Base-by-base conservation (phyloP, 2,329 filamentous ascomycete species). In the Microascus cirrosus region DNA sequence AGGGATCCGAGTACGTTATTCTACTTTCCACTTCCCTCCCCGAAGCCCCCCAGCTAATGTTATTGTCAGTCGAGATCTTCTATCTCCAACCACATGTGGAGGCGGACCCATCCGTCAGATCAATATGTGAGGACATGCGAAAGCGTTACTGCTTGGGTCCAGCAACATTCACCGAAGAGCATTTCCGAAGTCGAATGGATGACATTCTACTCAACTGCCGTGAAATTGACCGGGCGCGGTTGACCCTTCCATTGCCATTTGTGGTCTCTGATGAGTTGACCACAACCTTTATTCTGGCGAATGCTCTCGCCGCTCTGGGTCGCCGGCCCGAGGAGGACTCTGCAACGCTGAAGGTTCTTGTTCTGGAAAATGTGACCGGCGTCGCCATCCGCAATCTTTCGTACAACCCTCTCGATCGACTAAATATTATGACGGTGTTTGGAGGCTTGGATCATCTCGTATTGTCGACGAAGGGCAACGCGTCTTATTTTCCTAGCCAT, bases 221-320 rank as follows among this genome's bases (percentile, higher is more conserved):
- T 48, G 71, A 74, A 24, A 65, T 78, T 58, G 69, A 73, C 6
- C 69, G 76, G 3, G 64, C 80, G n/a, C 75, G 77, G 50, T 65
- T 81, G 24, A 78, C 74, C 60, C 71, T 81, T 5, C 78, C 78
- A 2, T 79, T 78, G 59, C 76, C 79, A 62, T 68, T 81, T 10
- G 71, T 79, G 12, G 75, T 73, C 18, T 68, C 69, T 11, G 69
- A 74, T 59, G 76, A 72, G 60, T 71, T 71, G 59, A 74, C 76
- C 51, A 72, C 76, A 20, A 81, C 77, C 11, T 72, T 77, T 62
- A 73, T 81, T n/a, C 67, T 81, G 18, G 77, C 77, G 56, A 80
- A 78, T 58, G 78, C 74, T 3, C 67, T 81, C 59, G 76, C 77
- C 60, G 76, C 74, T 3, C 68, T 81, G 55, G 73, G 73, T 2